Base-by-base conservation (phyloP, 495 filamentous ascomycete species). In the Cudoniella acicularis region DNA sequence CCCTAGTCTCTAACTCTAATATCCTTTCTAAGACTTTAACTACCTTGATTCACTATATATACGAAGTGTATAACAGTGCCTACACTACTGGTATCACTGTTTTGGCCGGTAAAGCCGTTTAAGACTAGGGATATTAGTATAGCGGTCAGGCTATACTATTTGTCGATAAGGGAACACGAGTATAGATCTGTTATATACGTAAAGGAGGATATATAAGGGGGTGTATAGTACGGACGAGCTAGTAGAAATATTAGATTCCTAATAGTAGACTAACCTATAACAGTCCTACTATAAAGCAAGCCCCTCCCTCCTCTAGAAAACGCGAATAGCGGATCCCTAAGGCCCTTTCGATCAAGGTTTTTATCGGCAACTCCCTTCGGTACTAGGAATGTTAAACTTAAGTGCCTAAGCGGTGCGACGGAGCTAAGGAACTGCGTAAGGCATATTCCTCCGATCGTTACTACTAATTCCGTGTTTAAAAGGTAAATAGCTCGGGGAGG, bases 331-430 rank as follows among this genome's bases (percentile, higher is more conserved):
- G 21, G 27, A 45, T 55, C 52, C 40, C 20, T 21, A 21, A 57
- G 42, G 23, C 30, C 23, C 45, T n/a, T 57, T 57, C 43, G 42
- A 57, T 57, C 26, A 57, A 57, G 43, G 40, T 57, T 57, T 43
- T 49, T 57, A 27, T 57, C 24, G 45, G 45, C 25, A 57, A 36
- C 54, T 26, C 45, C 8, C 54, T 57, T 46, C 10, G 16, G 45
- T 49, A 21, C 41, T 56, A 22, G 18, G 40, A 56, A 56, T 45
- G 20, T 56, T 13, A 36, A 50, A 21, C 48, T 9, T 20, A 21
- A 50, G 48, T 50, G 8, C 22, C 30, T 36, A 13, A 36, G 30
- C 30, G 30, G 4, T 36, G 13, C 13, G 30, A 25, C 10, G 22
- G 22, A 25, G 50, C 50, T 30, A 21, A 30, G 50, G 26, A 52